A percentile compares a stretch with the other conserved stretches of the same genome.
These are phyloP conservation scores for Colletotrichum magnum DNA, from an alignment of 2,329 filamentous ascomycete genomes.

Conservation along the genomic window DNA sequence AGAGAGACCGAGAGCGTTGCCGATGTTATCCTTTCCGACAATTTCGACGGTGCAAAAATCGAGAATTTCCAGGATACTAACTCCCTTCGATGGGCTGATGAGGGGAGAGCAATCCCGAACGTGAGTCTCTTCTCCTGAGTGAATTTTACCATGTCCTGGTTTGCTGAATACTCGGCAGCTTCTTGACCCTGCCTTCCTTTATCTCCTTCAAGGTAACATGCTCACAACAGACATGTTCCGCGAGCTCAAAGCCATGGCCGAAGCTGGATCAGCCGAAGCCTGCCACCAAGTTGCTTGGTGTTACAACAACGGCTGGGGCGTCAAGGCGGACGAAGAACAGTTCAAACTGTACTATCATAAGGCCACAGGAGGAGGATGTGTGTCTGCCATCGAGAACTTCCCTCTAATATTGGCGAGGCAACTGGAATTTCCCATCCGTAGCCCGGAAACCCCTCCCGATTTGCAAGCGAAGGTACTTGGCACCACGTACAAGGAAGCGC, in stretches of 20 bases:
- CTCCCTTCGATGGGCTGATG: not conserved
- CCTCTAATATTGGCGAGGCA: not conserved
- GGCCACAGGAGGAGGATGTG: too few species aligned
- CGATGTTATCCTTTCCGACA: too few species aligned
- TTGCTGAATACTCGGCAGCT: not conserved
- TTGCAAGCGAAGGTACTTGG: not conserved
- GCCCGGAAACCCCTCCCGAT: not conserved
- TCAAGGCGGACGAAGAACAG: not conserved
- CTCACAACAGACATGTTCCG: not conserved
- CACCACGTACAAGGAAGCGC: not conserved
- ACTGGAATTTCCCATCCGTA: not conserved
- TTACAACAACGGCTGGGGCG: not conserved
- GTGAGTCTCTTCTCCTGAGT: not conserved
- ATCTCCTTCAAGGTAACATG: not conserved
- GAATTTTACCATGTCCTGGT: not conserved
- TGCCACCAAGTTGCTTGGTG: not conserved
- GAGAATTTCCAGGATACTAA: too few species aligned
- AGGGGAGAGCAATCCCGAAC: not conserved
- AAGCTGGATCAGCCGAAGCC: not conserved
- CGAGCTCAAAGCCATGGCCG: not conserved
- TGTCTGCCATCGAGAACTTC: not conserved
- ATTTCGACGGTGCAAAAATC: too few species aligned
- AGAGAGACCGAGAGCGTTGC: too few species aligned
- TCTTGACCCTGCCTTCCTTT: not conserved
- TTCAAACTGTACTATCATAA: not conserved